Conservation (phyloP, 2,329 filamentous ascomycete species). For the Microcyclosporella mali region DNA sequence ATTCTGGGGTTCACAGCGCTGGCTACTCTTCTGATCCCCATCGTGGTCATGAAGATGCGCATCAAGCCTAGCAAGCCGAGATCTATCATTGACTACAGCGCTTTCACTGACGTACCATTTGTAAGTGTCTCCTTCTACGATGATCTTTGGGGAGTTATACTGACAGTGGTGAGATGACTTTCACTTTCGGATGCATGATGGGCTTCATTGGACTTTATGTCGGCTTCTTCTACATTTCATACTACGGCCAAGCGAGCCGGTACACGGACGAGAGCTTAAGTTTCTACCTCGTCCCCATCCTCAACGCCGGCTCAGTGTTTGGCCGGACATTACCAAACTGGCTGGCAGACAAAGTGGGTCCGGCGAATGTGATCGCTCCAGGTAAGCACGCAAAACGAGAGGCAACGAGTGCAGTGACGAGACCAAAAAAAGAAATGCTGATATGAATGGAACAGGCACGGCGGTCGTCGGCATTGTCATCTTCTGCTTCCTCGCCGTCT, state of each 20-base stretch:
- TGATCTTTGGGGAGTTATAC: not conserved
- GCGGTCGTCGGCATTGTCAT: conserved; percentile 32
- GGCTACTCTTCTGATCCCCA: conserved; percentile 27
- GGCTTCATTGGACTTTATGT: conserved; percentile 39
- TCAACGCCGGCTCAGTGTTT: conserved; percentile 38
- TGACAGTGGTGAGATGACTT: conserved; percentile 24
- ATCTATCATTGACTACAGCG: conserved; percentile 34
- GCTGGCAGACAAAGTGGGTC: conserved; percentile 35
- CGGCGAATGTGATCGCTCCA: conserved; percentile 33
- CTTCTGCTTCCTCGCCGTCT: conserved; percentile 35
- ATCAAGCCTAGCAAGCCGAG: conserved; percentile 33
- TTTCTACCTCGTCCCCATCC: conserved; percentile 40
- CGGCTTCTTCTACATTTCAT: conserved; percentile 29
- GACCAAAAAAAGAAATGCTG: not conserved
- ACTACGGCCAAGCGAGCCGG: conserved; percentile 29
- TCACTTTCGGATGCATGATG: conserved; percentile 30
- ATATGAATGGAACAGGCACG: conserved; percentile 16
- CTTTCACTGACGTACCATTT: conserved; percentile 37
- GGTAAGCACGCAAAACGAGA: conserved; percentile 17
- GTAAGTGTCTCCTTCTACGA: conserved; percentile 4
- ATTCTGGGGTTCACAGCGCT: conserved; percentile 32
- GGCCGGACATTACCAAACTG: conserved; percentile 37
- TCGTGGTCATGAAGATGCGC: conserved; percentile 32
- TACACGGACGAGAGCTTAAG: conserved; percentile 31
- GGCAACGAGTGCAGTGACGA: conserved; percentile 3